Evolutionary conservation across 306 rosid genomes (phyloP).

Genomic region (Vicia faba): DNA sequence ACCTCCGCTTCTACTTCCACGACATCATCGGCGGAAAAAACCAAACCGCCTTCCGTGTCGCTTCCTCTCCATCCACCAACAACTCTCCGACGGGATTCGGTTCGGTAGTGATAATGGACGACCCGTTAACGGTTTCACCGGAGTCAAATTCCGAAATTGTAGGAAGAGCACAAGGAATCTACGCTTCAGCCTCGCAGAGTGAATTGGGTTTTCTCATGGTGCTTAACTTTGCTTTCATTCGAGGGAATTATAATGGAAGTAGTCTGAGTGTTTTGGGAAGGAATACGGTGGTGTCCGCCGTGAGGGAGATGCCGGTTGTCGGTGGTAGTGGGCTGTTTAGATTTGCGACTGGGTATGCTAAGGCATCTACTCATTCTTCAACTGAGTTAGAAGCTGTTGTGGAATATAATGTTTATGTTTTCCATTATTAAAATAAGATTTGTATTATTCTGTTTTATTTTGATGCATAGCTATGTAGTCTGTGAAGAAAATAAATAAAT

Average conservation of each 20-base stretch:
- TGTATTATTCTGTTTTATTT: too few relatives aligned
- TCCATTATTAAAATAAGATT: conserved; percentile 43
- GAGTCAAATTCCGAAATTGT: conserved; percentile 43
- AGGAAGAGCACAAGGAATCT: conserved; percentile 70
- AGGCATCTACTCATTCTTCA: conserved; percentile 42
- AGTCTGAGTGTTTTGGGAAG: conserved; percentile 63
- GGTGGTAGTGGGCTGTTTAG: conserved; percentile 74
- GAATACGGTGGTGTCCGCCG: conserved; percentile 37
- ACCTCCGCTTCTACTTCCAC: conserved; percentile 47
- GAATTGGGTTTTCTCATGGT: conserved; percentile 59
- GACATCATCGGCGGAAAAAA: conserved; percentile 52
- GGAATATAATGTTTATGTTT: conserved; percentile 63
- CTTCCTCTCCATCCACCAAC: conserved; percentile 35
- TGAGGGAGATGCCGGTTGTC: conserved; percentile 71
- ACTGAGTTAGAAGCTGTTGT: conserved; percentile 44
- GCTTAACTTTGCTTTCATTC: conserved; percentile 52
- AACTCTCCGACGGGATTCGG: conserved; percentile 47
- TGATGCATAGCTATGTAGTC: too few relatives aligned
- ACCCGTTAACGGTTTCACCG: conserved; percentile 55
- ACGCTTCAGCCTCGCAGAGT: conserved; percentile 57
- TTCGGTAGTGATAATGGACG: conserved; percentile 56
- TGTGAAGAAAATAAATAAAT: too few relatives aligned
- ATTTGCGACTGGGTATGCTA: conserved; percentile 69
- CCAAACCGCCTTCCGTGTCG: conserved; percentile 53
- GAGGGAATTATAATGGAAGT: conserved; percentile 66